A percentile compares a stretch with the other conserved stretches of the same genome.
Conservation (phyloP, 1,139 yeast species). For the Saccharomycopsis crataegensis region DNA sequence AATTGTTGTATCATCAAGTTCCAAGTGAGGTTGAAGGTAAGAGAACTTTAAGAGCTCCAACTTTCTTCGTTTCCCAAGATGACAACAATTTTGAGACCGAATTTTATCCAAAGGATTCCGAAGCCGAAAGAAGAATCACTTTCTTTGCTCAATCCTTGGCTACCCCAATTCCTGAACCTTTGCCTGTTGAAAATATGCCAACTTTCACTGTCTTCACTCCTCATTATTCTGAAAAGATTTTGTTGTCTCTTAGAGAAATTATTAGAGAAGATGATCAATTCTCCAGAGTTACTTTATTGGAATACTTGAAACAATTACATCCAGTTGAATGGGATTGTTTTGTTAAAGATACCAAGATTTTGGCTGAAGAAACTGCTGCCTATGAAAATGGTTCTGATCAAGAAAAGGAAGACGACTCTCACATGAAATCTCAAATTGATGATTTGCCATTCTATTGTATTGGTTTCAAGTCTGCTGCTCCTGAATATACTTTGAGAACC, state of each 20-base stretch:
- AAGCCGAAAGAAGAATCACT: conserved; percentile 98
- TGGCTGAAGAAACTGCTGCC: conserved; percentile 96
- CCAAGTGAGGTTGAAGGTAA: conserved; percentile 97
- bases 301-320: conserved; percentile 93
- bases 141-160: conserved; percentile 98
- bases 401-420: conserved; percentile 65
- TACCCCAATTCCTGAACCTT: conserved; percentile 96
- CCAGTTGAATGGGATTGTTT: conserved; percentile 99
- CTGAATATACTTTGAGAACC: conserved; percentile 95
- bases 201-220: conserved; percentile 97
- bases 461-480: conserved; percentile 99
- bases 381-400: conserved; percentile 64
- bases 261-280: conserved; percentile 98
- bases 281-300: conserved; percentile 92
- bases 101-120: conserved; percentile 93
- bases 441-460: conserved; percentile 97
- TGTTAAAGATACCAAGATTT: conserved; percentile 95
- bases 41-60: conserved; percentile 97
- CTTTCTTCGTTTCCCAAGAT: conserved; percentile 96
- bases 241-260: conserved; percentile 90
- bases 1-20: conserved; percentile 93
- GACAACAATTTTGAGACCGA: conserved; percentile 92
- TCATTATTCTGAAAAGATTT: conserved; percentile 94
- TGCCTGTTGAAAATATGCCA: conserved; percentile 99
- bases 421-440: conserved; percentile 82